Percentiles rank a stretch among this genome's conserved stretches.
Conservation (phyloP, 495 filamentous ascomycete species). For the Penicillium parvum region DNA sequence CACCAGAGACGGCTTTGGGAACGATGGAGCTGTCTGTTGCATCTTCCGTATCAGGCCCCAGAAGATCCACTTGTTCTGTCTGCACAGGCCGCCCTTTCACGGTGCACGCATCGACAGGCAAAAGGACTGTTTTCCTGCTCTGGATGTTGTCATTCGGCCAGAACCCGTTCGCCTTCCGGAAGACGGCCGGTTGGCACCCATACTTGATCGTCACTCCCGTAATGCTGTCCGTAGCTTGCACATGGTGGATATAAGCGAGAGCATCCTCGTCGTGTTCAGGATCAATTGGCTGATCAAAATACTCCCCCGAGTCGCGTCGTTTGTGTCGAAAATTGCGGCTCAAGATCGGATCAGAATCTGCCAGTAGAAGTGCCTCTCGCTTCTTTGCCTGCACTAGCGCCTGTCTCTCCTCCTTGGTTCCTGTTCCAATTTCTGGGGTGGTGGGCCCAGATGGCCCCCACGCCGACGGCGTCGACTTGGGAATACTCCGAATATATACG, state of each 20-base stretch:
- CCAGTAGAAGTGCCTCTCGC: constrained; percentile 53
- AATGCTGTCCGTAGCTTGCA: constrained; percentile 76
- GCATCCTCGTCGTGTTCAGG: constrained; percentile 62
- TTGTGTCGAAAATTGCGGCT: constrained; percentile 50
- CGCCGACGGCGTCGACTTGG: constrained; percentile 34
- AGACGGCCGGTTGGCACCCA: constrained; percentile 71
- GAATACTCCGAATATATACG: constrained; percentile 34
- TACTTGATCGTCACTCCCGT: constrained; percentile 88
- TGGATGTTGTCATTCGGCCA: constrained; percentile 93
- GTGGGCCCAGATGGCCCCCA: constrained; percentile 53
- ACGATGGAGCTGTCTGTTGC: constrained; percentile 40
- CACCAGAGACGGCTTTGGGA: constrained; percentile 26
- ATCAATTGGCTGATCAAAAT: constrained; percentile 31
- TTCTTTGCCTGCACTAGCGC: constrained; percentile 59
- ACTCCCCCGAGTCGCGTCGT: constrained; percentile 55
- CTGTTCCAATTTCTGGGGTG: constrained; percentile 45
- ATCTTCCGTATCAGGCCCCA: constrained; percentile 34
- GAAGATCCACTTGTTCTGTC: constrained; percentile 29
- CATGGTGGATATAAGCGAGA: constrained; percentile 85
- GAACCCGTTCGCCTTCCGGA: constrained; percentile 83
- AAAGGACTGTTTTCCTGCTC: constrained; percentile 68
- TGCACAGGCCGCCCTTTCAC: constrained; percentile 63
- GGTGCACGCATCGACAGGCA: constrained; percentile 88
- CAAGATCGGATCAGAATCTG: constrained; percentile 46
- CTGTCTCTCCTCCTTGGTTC: constrained; percentile 53